Evolutionary conservation across 257 asterid species (phyloP), one percentile per base, ranked within the genome.

Genomic region (Misopates orontium): DNA sequence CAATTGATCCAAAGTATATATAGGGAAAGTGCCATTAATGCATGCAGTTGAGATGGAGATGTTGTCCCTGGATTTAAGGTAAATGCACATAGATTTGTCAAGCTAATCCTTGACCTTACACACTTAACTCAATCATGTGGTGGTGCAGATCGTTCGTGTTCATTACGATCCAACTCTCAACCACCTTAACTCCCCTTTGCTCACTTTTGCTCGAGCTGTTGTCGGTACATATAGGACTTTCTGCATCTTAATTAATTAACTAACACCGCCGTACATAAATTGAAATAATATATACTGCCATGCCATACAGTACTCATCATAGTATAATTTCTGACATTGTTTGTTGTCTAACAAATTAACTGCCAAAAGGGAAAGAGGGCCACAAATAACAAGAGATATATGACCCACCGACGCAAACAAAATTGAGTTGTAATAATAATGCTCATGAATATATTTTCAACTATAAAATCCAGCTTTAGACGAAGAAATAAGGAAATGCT

Each of bases 31-130:
- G 22, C 62, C 82, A 71, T 82, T 67, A 82, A 79, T 79, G 79
- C 82, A 73, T 76, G 78, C 75, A 78, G 87, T 82, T 82, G 87
- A 60, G 75, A 49, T 14, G 23, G 71, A 47, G 73, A 73, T 76
- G 60, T 21, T 24, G 1, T 16, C 55, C 42, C 51, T 23, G 44
- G 36, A 39, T 20, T 45, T 28, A 21, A 36, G 60, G 31, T 14
- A 51, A 50, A 22, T 14, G 12, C 28, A 52, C n/a, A 50, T 2
- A 45, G 18, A 56, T 56, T 77, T 68, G 64, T 77, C 78, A 79
- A 64, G 22, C 7, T 18, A 17, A 7, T n/a, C 15, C 31, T 73
- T 73, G 64, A 54, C 76, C 63, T 69, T 31, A 28, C 71, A 61
- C 58, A 53, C 45, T n/a, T n/a, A n/a, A n/a, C n/a, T 68, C 17